phyloP scores from a whole-genome alignment of 768 basidiomycete species.

The Mrakia blollopis region DNA sequence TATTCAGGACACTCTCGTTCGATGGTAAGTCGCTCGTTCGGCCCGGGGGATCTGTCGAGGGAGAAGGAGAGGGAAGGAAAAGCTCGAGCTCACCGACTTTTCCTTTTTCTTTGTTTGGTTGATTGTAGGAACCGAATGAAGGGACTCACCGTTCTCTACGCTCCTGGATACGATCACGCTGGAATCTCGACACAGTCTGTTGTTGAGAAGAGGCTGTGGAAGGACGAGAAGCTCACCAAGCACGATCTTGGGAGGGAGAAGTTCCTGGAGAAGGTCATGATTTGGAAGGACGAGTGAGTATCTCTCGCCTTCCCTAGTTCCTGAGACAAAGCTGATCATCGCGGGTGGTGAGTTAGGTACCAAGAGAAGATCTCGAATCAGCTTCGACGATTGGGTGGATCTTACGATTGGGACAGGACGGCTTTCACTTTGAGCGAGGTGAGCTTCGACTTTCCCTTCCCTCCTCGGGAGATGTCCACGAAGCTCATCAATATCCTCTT shows the following conservation, averaged over 20 bases:
- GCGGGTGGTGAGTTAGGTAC: conserved; percentile 54
- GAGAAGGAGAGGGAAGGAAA: neutral
- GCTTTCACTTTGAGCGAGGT: conserved; percentile 79
- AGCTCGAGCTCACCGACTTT: conserved; percentile 10
- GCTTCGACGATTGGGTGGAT: conserved; percentile 79
- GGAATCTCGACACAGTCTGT: conserved; percentile 98
- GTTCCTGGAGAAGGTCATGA: conserved; percentile 84
- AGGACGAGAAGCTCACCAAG: conserved; percentile 70
- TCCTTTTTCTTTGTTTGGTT: no score
- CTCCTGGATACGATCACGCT: conserved; percentile 96
- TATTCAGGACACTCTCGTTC: conserved; percentile 79
- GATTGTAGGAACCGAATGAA: conserved; percentile 82
- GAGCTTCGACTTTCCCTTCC: conserved; percentile 47
- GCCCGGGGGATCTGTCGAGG: neutral
- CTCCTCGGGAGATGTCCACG: neutral
- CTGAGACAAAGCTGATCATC: neutral
- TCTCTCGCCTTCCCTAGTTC: neutral
- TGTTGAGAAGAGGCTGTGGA: conserved; percentile 87
- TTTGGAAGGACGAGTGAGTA: conserved; percentile 93
- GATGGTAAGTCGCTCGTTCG: conserved; percentile 59
- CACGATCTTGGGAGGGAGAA: conserved; percentile 93
- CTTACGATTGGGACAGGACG: conserved; percentile 88
- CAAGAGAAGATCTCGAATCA: conserved; percentile 89
- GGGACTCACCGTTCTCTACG: conserved; percentile 81
- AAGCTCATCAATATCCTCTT: neutral